Evolutionary conservation across 164 flowering plant species (phyloP).

Genomic region (Macadamia integrifolia): DNA sequence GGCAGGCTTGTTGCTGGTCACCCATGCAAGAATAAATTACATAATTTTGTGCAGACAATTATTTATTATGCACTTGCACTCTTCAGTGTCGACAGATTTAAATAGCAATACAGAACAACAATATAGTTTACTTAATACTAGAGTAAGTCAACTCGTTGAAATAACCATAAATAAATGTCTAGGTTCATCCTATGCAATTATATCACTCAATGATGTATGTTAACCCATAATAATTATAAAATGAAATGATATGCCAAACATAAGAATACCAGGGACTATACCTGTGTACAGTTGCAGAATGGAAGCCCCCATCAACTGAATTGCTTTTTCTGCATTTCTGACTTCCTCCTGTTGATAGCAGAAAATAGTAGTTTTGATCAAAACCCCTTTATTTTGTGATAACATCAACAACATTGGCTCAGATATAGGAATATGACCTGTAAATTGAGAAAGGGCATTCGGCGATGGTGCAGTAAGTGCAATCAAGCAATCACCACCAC

Average conservation of each 20-base stretch:
- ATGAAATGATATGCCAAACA: not conserved
- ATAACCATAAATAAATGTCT: too few relatives aligned
- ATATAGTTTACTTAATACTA: not conserved
- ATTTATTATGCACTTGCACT: too few relatives aligned
- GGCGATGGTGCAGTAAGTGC: not conserved
- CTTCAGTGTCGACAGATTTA: not conserved
- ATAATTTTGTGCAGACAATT: not conserved
- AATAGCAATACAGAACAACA: not conserved
- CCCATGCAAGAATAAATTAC: not conserved
- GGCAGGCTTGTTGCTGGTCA: not conserved
- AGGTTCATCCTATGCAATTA: too few relatives aligned
- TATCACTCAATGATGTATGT: too few relatives aligned
- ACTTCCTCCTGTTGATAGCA: slow-evolving; percentile 57
- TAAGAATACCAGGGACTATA: slow-evolving; percentile 12
- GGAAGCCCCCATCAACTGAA: slow-evolving; percentile 70
- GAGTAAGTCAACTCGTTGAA: not conserved
- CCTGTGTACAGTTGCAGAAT: slow-evolving; percentile 52
- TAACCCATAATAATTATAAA: too few relatives aligned
- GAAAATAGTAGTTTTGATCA: not conserved
- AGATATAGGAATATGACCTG: not conserved
- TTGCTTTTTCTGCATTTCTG: slow-evolving; percentile 64
- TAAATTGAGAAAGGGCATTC: not conserved
- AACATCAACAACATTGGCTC: not conserved
- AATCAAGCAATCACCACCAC: too few relatives aligned
- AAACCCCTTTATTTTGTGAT: too few relatives aligned